Conservation (phyloP, 2,329 filamentous ascomycete species). For the Cladosporium sp. region DNA sequence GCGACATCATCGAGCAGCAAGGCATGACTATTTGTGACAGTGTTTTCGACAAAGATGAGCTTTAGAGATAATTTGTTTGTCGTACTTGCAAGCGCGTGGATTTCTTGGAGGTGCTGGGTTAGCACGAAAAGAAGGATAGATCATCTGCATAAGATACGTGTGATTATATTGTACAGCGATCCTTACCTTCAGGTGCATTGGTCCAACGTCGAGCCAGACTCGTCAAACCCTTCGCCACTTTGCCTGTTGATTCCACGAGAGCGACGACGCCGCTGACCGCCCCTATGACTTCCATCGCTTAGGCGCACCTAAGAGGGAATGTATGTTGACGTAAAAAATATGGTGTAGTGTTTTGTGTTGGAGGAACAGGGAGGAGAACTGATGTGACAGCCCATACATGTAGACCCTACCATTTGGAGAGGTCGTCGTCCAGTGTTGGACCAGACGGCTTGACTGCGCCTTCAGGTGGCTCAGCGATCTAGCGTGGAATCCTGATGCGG, state of each 20-base stretch:
- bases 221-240: neutral
- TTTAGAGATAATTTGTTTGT: neutral
- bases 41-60: neutral
- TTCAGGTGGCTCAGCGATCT: too few relatives aligned
- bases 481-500: too few relatives aligned
- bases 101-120: neutral
- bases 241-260: neutral
- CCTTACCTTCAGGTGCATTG: neutral
- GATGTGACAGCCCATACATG: too few relatives aligned
- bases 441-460: too few relatives aligned
- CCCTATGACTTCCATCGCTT: neutral
- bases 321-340: too few relatives aligned
- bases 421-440: too few relatives aligned
- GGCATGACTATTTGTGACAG: neutral
- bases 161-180: too few relatives aligned
- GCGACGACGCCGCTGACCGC: neutral
- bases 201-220: neutral
- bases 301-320: neutral
- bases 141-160: too few relatives aligned
- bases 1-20: neutral
- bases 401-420: too few relatives aligned
- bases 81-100: neutral
- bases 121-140: too few relatives aligned
- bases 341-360: too few relatives aligned
- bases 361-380: too few relatives aligned